Base-by-base conservation (phyloP, 345 rosid genomes). In the Eucalyptus fibrosa region DNA sequence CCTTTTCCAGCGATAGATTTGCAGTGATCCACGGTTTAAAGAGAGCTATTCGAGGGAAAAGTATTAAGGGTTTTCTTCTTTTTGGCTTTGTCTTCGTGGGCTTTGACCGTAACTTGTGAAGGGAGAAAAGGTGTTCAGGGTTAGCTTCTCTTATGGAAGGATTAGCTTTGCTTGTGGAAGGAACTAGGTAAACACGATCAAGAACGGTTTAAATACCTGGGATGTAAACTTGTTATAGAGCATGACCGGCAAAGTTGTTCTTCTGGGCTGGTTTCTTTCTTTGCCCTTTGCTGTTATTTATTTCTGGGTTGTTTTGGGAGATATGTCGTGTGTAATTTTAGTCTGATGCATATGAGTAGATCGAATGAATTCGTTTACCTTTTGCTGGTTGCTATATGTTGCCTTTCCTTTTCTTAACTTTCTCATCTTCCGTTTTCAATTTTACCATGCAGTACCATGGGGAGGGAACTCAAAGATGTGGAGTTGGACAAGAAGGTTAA, bases 381-480 rank as follows among this genome's bases (percentile, higher is more conserved):
- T 45, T 60, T 69, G 87, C 37, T 65, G 37, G 56, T 44, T 49
- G 44, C 47, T 40, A 40, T 77, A 44, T 40, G 85, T 77, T 23
- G 30, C 85, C 47, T 40, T 77, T 77, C 85, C 30, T 40, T 40
- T 40, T 23, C 47, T 67, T 34, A 45, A 51, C 18, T 55, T 88
- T 59, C 26, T 37, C 32, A 53, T 49, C 9, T 59, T 26, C 50
- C 14, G 44, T 37, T 45, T 44, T 12, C 32, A 34, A 21, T 67
- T 30, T 82, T 83, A 56, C 53, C 24, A 21, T 90, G 94, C 93
- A 97, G 98, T 92, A 91, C 91, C 91, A 97, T 97, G 99, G 99
- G 99, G 88, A 94, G 94, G 92, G 96, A 95, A 88, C 94, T 94
- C 88, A 91, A 91, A 69, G 93, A 92, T 87, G 94, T 93, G 87